Conservation (phyloP, 2,329 filamentous ascomycete genomes). For the Fusarium palustre region DNA sequence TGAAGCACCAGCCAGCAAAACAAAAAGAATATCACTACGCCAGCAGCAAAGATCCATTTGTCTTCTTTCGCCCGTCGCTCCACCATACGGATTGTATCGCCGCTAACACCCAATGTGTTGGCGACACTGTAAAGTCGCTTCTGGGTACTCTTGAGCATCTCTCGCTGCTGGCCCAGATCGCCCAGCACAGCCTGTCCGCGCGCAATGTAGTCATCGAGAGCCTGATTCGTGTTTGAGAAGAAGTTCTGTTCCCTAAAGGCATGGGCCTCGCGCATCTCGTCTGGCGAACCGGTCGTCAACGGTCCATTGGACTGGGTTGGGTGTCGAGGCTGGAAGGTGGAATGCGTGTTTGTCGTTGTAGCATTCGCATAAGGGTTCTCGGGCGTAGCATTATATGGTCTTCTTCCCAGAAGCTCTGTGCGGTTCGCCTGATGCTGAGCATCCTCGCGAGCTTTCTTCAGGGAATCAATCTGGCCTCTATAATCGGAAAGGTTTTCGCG, state of each 20-base stretch:
- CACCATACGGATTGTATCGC: constrained; percentile 97
- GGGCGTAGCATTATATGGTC: constrained; percentile 82
- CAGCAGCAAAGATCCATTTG: constrained; percentile 96
- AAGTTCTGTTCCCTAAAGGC: constrained; percentile 91
- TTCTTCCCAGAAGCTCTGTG: constrained; percentile 84
- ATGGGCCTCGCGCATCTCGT: constrained; percentile 80
- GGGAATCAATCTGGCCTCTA: constrained; percentile 77
- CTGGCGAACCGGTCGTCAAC: constrained; percentile 61
- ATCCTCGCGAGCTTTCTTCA: constrained; percentile 84
- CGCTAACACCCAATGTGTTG: constrained; percentile 91
- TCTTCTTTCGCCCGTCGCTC: constrained; percentile 92
- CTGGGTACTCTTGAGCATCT: constrained; percentile 96
- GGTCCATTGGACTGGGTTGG: constrained; percentile 52
- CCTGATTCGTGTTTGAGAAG: constrained; percentile 81
- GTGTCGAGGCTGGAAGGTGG: constrained; percentile 57
- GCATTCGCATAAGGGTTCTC: constrained; percentile 90
- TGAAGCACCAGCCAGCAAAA: constrained; percentile 95
- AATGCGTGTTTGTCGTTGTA: constrained; percentile 50
- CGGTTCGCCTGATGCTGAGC: constrained; percentile 74
- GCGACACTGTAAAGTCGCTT: constrained; percentile 90
- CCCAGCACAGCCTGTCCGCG: constrained; percentile 89
- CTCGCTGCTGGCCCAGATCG: constrained; percentile 88
- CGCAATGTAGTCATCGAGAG: constrained; percentile 94
- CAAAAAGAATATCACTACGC: constrained; percentile 85
- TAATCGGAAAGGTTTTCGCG: constrained; percentile 84